Conservation (phyloP, 768 basidiomycete species). For the Suillus placidus region DNA sequence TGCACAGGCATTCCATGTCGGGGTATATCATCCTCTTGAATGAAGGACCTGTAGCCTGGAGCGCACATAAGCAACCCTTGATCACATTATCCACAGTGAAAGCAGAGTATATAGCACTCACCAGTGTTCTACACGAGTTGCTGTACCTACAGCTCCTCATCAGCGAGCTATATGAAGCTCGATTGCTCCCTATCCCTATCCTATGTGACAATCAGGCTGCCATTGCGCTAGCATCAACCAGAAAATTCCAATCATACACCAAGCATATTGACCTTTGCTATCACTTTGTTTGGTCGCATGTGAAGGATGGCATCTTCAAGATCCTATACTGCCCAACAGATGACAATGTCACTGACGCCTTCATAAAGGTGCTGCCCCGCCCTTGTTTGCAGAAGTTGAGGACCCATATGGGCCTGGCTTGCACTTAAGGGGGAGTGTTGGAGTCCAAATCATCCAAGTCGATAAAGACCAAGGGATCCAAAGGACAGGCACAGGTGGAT, state of each 20-base stretch:
- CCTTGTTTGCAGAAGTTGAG: no score
- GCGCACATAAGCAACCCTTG: background rate
- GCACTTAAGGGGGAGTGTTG: no score
- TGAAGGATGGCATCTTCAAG: constrained; percentile 20
- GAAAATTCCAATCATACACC: constrained; percentile 32
- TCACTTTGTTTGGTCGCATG: constrained; percentile 36
- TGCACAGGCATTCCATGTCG: background rate
- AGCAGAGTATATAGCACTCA: constrained; percentile 1
- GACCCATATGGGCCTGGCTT: no score
- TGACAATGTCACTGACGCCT: no score
- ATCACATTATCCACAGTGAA: background rate
- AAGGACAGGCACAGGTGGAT: no score
- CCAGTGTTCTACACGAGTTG: background rate
- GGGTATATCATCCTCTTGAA: background rate
- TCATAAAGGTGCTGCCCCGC: no score
- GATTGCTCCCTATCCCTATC: background rate
- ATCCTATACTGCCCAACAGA: constrained; percentile 24
- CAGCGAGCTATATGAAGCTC: background rate
- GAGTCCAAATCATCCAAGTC: no score
- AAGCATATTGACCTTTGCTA: constrained; percentile 42
- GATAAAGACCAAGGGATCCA: no score
- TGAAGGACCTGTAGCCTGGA: background rate
- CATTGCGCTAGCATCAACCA: constrained; percentile 31
- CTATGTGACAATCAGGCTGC: constrained; percentile 33
- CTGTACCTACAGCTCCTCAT: background rate